Base-by-base conservation (phyloP, 1,284 basidiomycete species). In the Dichomitus squalens region DNA sequence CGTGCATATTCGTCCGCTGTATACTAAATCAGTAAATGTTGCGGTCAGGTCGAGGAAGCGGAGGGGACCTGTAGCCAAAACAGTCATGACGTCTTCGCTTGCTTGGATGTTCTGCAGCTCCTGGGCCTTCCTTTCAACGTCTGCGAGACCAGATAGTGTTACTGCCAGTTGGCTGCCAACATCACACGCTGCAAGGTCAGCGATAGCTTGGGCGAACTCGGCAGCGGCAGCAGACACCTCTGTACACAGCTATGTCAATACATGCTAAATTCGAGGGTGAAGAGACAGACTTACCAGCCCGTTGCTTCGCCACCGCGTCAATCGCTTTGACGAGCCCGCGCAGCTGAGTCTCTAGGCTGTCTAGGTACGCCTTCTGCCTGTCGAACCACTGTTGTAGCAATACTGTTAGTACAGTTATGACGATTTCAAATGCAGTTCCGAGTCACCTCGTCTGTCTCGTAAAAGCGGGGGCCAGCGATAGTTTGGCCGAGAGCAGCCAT, bases 1-100 rank as follows among this genome's bases (percentile, higher is more conserved):
- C 96, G 83, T 27, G 95, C 87, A 71, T 98, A 98, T 74, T 98
- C 96, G 69, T 98, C 95, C 43, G 86, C 90, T 81, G 73, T 65
- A 58, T 57, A 49, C 8, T 9, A 48, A 9, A 36, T 52, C 39
- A 54, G 23, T 1, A 9, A 8, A 18, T 3, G 6, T 21, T 27
- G 18, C 5, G 27, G 31, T 11, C 0, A 20, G 11, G 59, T 33
- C 16, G 25, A 43, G n/a, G 58, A 14, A 44, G 16, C 8, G 29
- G n/a, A 20, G 62, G 71, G 29, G 60, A 87, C 87, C 87, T 55
- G 89, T 92, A 39, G 86, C 85, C 80, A 95, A 80, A 23, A 96
- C 71, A 2, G 90, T 87, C 25, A 85, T 77, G 62, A 93, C 80
- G 70, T 96, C 93, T 62, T 88, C 85, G 62, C 90, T 86, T 0